Evolutionary conservation across 139 green algal species (phyloP), one percentile per base, ranked within the genome.

Genomic region (Ettlia oleoabundans): DNA sequence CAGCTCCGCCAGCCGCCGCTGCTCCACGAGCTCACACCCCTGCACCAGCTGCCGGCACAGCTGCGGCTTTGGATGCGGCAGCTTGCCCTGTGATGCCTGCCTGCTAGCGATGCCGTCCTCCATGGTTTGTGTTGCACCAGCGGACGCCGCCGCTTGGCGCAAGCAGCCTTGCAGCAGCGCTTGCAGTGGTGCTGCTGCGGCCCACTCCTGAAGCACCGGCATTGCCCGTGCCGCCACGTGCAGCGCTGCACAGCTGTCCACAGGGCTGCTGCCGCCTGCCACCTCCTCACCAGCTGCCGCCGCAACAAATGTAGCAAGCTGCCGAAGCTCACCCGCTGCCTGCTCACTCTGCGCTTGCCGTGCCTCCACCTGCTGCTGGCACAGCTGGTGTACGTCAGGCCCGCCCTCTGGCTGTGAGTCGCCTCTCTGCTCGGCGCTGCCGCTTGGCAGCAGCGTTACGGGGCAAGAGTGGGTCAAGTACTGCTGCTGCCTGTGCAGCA

Each of bases 401-500:
- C n/a, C 32, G 47, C 38, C 47, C 0, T 15, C 75, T 24, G 37
- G 8, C 65, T 72, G 26, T 24, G 47, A 19, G n/a, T 68, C 53
- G 26, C 38, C 30, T 1, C 10, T 5, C 53, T 30, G 32, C 53
- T 68, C 73, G 1, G 26, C 58, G 0, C 53, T 61, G 8, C 47
- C 9, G 38, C 28, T 21, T 51, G 78, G 43, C 43, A 77, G 65
- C 47, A 76, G 35, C 28, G 40, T 43, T 28, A 81, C 75, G 2
- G 78, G 78, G 78, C 78, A 83, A 43, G 33, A 41, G 77, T 66
- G 47, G 21, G 37, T 24, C 1, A 78, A 51, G 66, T 83, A 68
- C 33, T 41, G 51, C 51, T 32, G 21, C 63, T 74, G 78, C 51
- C 24, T 18, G 35, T 83, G 35, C 65, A 75, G 78, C 33, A 83